Evolutionary conservation across 2,329 filamentous ascomycete species (phyloP).

Genomic region (Alternaria arborescens): DNA sequence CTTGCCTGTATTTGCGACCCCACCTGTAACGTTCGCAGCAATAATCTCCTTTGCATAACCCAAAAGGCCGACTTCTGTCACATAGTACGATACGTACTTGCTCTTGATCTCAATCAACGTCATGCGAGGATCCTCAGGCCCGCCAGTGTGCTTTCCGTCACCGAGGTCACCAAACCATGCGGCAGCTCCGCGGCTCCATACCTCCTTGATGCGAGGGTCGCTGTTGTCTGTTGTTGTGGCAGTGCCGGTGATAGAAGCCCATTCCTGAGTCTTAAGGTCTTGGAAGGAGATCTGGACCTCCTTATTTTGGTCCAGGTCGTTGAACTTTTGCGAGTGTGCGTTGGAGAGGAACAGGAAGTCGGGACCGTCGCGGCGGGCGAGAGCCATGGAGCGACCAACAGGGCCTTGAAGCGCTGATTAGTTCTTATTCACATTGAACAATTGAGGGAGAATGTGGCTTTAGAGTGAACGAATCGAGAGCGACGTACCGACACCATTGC

Average conservation of each 20-base stretch:
- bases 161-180: constrained; percentile 63
- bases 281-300: constrained; percentile 58
- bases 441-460: not conserved
- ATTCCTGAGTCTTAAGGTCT: constrained; percentile 57
- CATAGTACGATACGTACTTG: constrained; percentile 53
- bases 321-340: constrained; percentile 57
- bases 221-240: constrained; percentile 53
- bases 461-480: not conserved
- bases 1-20: constrained; percentile 52
- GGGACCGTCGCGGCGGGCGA: constrained; percentile 64
- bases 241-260: constrained; percentile 57
- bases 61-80: constrained; percentile 44
- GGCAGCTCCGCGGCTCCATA: constrained; percentile 51
- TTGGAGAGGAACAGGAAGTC: constrained; percentile 63
- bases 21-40: constrained; percentile 49
- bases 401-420: constrained; percentile 40
- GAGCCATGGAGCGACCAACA: constrained; percentile 59
- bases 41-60: constrained; percentile 54
- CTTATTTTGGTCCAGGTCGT: constrained; percentile 55
- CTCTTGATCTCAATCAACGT: constrained; percentile 51
- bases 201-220: constrained; percentile 60
- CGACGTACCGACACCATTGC: constrained; percentile 51
- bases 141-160: constrained; percentile 59
- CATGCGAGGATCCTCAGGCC: constrained; percentile 59
- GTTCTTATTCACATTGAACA: not conserved